A percentile compares a stretch with the other conserved stretches of the same genome.
These are phyloP conservation scores for Venturia effusa DNA, from an alignment of 2,329 filamentous ascomycete species.

Conservation along the genomic window DNA sequence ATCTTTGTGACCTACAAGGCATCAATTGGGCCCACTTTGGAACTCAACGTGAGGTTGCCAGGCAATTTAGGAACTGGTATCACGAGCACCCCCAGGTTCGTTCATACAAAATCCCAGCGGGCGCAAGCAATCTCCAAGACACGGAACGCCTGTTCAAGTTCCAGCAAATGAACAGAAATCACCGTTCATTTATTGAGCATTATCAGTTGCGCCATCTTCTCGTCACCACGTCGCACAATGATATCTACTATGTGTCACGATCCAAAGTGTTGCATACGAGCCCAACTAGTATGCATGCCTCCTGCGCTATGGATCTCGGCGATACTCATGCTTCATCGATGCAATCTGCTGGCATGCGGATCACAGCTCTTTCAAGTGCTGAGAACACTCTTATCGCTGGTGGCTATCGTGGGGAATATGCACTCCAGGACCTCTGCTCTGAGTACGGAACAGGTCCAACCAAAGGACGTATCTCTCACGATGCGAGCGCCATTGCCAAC, in stretches of 20 bases:
- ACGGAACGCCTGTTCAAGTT: conserved; percentile 38
- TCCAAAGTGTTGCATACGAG: conserved; percentile 40
- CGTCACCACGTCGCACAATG: conserved; percentile 42
- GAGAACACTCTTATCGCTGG: conserved; percentile 40
- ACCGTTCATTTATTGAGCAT: conserved; percentile 39
- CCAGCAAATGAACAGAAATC: conserved; percentile 37
- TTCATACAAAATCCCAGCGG: neutral
- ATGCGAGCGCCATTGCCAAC: conserved; percentile 45
- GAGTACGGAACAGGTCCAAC: conserved; percentile 23
- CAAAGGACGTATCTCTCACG: conserved; percentile 38
- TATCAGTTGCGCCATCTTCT: conserved; percentile 50
- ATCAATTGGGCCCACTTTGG: conserved; percentile 26
- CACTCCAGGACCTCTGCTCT: conserved; percentile 33
- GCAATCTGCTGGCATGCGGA: conserved; percentile 30
- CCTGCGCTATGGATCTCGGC: conserved; percentile 37
- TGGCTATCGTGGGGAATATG: conserved; percentile 48
- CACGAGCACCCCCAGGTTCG: conserved; percentile 18
- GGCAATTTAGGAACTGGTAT: conserved; percentile 14
- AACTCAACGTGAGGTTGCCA: conserved; percentile 19
- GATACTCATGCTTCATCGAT: conserved; percentile 18
- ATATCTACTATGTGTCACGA: conserved; percentile 42
- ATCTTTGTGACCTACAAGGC: conserved; percentile 27
- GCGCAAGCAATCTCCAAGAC: conserved; percentile 19
- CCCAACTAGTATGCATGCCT: conserved; percentile 30
- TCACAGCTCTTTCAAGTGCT: conserved; percentile 42